Conservation (phyloP, 2,329 filamentous ascomycete genomes). For the Colletotrichum cuscutae region DNA sequence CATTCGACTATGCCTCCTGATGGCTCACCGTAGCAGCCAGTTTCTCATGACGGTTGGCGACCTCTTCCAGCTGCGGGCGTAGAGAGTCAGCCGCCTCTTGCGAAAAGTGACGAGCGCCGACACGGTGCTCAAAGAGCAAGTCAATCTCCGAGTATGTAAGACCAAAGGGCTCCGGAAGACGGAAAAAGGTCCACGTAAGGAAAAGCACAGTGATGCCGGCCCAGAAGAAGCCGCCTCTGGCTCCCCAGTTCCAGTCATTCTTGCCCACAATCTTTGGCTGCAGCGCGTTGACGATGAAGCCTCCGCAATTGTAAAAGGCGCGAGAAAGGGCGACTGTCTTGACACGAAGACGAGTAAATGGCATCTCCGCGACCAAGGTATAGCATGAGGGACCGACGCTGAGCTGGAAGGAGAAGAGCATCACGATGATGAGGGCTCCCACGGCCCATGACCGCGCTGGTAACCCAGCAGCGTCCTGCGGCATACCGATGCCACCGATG, state of each 20-base stretch:
- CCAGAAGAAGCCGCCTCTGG: constrained; percentile 43
- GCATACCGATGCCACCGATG: constrained; percentile 46
- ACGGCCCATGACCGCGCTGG: constrained; percentile 52
- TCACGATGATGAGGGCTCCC: constrained; percentile 53
- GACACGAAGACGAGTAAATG: constrained; percentile 56
- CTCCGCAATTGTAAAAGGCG: constrained; percentile 51
- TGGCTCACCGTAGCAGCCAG: constrained; percentile 23
- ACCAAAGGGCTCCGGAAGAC: constrained; percentile 44
- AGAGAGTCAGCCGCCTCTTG: constrained; percentile 33
- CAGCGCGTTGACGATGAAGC: constrained; percentile 48
- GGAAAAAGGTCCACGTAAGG: constrained; percentile 44
- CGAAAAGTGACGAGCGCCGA: constrained; percentile 35
- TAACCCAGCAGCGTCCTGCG: constrained; percentile 43
- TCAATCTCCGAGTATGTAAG: constrained; percentile 39
- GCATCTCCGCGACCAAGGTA: constrained; percentile 56
- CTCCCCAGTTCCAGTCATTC: constrained; percentile 43
- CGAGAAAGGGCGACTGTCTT: constrained; percentile 58
- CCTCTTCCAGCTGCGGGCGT: constrained; percentile 34
- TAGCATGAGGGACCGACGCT: constrained; percentile 52
- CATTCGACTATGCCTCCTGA: constrained; percentile 7
- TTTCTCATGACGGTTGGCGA: constrained; percentile 34
- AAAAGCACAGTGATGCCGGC: constrained; percentile 43
- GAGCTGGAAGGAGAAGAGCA: constrained; percentile 54
- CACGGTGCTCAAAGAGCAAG: constrained; percentile 39
- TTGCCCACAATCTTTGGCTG: constrained; percentile 33